Percentiles rank a stretch among this genome's conserved stretches.
phyloP scores from a whole-genome alignment of 2,329 filamentous ascomycete species.

The Fusarium anguioides region DNA sequence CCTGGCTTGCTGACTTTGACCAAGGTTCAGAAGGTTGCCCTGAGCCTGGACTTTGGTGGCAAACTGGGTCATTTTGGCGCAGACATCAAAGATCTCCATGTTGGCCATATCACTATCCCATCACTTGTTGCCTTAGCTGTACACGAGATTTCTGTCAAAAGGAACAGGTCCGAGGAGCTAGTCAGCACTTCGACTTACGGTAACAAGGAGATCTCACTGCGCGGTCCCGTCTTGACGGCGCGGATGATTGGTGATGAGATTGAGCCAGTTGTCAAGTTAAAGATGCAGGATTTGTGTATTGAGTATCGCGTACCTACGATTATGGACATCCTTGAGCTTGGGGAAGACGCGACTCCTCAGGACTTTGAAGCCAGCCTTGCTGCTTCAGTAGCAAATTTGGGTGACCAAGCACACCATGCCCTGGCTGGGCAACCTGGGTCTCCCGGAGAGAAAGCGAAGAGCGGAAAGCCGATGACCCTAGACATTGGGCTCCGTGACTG shows the following conservation, averaged over 20 bases:
- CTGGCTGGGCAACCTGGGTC: slow-evolving; percentile 49
- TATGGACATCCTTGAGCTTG: slow-evolving; percentile 80
- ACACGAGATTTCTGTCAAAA: slow-evolving; percentile 67
- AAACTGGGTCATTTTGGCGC: slow-evolving; percentile 73
- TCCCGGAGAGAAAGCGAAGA: slow-evolving; percentile 45
- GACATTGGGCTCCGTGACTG: slow-evolving; percentile 85
- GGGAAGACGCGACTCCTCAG: slow-evolving; percentile 73
- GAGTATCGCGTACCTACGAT: slow-evolving; percentile 90
- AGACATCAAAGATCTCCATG: slow-evolving; percentile 71
- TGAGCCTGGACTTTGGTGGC: slow-evolving; percentile 72
- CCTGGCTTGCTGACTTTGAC: slow-evolving; percentile 85
- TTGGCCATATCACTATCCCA: slow-evolving; percentile 86
- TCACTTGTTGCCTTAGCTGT: slow-evolving; percentile 84
- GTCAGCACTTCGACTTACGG: slow-evolving; percentile 64
- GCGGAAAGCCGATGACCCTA: slow-evolving; percentile 70
- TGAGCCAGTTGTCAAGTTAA: slow-evolving; percentile 89
- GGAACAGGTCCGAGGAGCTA: slow-evolving; percentile 77
- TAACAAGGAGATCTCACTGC: slow-evolving; percentile 42
- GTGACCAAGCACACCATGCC: slow-evolving; percentile 68
- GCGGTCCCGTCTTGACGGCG: slow-evolving; percentile 76
- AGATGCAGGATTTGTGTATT: slow-evolving; percentile 83
- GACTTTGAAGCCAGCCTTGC: slow-evolving; percentile 81
- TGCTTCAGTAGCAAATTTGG: slow-evolving; percentile 81
- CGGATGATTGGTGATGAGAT: slow-evolving; percentile 94
- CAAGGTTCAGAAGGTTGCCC: slow-evolving; percentile 71